A percentile compares a stretch with the other conserved stretches of the same genome.
Evolutionary conservation across 2,329 filamentous ascomycete genomes (phyloP).

Genomic region (Rasamsonia emersonii): DNA sequence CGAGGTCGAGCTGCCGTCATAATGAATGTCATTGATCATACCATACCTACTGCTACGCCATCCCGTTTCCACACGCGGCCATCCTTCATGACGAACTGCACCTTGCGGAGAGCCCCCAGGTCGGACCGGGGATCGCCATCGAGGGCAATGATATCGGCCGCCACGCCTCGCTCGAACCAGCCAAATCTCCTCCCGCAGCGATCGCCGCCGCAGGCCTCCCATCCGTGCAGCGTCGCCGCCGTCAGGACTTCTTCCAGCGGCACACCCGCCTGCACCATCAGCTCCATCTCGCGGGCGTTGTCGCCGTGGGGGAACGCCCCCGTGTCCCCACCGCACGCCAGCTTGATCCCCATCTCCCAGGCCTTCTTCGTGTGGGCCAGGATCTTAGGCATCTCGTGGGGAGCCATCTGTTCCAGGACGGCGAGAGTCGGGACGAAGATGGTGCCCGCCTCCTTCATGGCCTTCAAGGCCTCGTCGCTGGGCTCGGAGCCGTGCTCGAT

Average conservation of each 20-base stretch:
- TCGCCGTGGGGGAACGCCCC: slow-evolving; percentile 47
- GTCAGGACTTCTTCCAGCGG: slow-evolving; percentile 43
- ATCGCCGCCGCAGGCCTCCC: slow-evolving; percentile 48
- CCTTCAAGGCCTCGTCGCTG: slow-evolving; percentile 33
- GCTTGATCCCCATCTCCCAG: slow-evolving; percentile 34
- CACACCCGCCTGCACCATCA: slow-evolving; percentile 46
- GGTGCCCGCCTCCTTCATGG: slow-evolving; percentile 36
- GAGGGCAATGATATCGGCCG: slow-evolving; percentile 46
- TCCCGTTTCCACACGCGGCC: too few relatives aligned
- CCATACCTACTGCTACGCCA: too few relatives aligned
- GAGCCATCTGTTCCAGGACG: slow-evolving; percentile 31
- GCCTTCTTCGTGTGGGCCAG: slow-evolving; percentile 38
- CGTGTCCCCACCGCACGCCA: slow-evolving; percentile 48
- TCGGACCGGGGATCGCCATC: slow-evolving; percentile 37
- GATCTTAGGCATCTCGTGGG: slow-evolving; percentile 19
- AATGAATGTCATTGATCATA: too few relatives aligned
- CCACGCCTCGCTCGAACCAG: slow-evolving; percentile 40
- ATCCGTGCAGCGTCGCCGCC: slow-evolving; percentile 45
- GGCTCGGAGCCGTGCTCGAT: slow-evolving; percentile 41
- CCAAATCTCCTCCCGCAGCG: slow-evolving; percentile 46
- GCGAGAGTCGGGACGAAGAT: slow-evolving; percentile 49
- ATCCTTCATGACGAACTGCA: too few relatives aligned
- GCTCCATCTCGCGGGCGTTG: slow-evolving; percentile 45
- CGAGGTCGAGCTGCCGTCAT: too few relatives aligned
- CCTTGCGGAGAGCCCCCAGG: too few relatives aligned